Percentiles rank a stretch among this genome's conserved stretches.
phyloP scores from a whole-genome alignment of 2,329 filamentous ascomycete genomes.

The Colletotrichum chlorophyti region DNA sequence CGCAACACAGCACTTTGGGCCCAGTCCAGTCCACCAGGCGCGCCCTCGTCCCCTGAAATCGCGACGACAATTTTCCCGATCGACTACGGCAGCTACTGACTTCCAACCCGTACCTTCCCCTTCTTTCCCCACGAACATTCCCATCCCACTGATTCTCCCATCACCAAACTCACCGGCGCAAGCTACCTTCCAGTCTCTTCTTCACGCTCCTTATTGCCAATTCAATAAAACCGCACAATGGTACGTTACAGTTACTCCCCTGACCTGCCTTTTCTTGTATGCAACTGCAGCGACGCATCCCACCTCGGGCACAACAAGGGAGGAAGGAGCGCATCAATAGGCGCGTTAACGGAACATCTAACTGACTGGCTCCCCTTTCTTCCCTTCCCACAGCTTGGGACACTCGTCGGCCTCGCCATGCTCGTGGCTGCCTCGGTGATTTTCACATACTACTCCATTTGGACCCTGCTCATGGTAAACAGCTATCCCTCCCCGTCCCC shows the following conservation, averaged over 20 bases:
- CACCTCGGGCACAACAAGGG: slow-evolving; percentile 16
- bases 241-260: slow-evolving; percentile 29
- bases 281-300: no score
- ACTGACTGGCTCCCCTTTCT: slow-evolving; percentile 9
- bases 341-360: background rate
- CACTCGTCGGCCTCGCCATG: slow-evolving; percentile 74
- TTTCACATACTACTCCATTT: slow-evolving; percentile 91
- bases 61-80: slow-evolving; percentile 29
- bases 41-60: slow-evolving; percentile 28
- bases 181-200: background rate
- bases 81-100: slow-evolving; percentile 5
- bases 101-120: background rate
- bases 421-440: slow-evolving; percentile 69
- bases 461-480: slow-evolving; percentile 94
- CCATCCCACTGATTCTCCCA: background rate
- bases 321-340: no score
- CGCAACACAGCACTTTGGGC: slow-evolving; percentile 1
- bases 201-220: slow-evolving; percentile 18
- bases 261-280: no score
- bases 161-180: background rate
- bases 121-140: background rate
- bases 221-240: slow-evolving; percentile 34
- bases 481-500: slow-evolving; percentile 4
- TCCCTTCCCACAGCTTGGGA: slow-evolving; percentile 82
- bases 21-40: slow-evolving; percentile 9